Conservation (phyloP, 1,284 basidiomycete species). For the Boletellus dicymbophilus region DNA sequence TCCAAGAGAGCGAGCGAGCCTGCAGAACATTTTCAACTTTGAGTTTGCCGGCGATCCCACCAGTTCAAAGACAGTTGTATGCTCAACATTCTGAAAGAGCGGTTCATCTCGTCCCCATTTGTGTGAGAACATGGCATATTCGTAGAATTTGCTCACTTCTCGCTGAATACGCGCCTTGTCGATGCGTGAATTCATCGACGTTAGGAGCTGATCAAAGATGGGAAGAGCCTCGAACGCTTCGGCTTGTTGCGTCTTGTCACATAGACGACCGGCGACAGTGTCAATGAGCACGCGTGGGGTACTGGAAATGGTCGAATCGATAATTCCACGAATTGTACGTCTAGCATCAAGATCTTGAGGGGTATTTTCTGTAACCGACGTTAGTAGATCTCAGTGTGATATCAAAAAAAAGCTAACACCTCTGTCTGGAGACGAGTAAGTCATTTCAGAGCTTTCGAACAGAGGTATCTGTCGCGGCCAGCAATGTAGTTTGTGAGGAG, state of each 20-base stretch:
- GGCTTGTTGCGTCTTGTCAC: constrained; percentile 3
- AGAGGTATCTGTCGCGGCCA: too few species aligned
- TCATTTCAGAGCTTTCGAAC: too few species aligned
- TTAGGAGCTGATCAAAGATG: constrained; percentile 5
- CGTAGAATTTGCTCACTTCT: constrained; percentile 11
- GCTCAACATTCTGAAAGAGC: constrained; percentile 3
- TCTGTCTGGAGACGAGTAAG: too few species aligned
- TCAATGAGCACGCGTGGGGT: constrained; percentile 12
- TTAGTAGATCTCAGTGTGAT: not conserved
- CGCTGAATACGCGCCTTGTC: constrained; percentile 4
- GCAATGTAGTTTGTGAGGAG: too few species aligned
- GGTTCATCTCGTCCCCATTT: constrained; percentile 12
- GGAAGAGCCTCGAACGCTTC: constrained; percentile 4
- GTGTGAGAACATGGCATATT: constrained; percentile 21
- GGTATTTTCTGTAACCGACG: not conserved
- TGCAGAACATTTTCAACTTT: constrained; percentile 9
- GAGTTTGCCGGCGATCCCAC: not conserved
- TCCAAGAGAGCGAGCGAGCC: not conserved
- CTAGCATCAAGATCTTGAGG: not conserved
- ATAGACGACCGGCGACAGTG: constrained; percentile 1
- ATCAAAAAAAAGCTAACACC: not conserved
- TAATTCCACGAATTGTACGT: not conserved
- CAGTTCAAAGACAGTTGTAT: constrained; percentile 5
- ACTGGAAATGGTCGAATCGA: not conserved
- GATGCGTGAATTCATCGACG: constrained; percentile 12